These are phyloP conservation scores for Trichoderma asperelloides DNA, from an alignment of 495 filamentous ascomycete genomes.

Conservation along the genomic window DNA sequence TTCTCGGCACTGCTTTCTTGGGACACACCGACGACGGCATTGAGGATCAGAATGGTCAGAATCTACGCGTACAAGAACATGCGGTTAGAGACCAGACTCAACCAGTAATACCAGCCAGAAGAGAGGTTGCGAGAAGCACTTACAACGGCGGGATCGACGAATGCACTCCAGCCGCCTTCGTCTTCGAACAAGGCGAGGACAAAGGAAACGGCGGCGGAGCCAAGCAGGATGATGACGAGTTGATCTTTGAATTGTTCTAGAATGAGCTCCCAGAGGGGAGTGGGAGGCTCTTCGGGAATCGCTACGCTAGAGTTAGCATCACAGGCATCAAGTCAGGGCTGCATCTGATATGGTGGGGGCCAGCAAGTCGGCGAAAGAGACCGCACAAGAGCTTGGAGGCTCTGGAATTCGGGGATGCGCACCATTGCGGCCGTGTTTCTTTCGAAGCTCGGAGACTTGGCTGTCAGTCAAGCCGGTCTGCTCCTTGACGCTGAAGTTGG, in stretches of 20 bases:
- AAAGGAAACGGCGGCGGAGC: conserved; percentile 90
- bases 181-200: conserved; percentile 90
- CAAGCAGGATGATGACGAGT: conserved; percentile 89
- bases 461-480: conserved; percentile 56
- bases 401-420: conserved; percentile 16
- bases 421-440: conserved; percentile 83
- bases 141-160: conserved; percentile 94
- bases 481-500: conserved; percentile 61
- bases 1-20: conserved; percentile 99
- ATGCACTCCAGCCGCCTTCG: conserved; percentile 90
- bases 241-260: conserved; percentile 99
- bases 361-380: conserved; percentile 7
- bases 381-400: neutral
- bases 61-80: conserved; percentile 47
- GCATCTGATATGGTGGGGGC: conserved; percentile 1
- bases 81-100: conserved; percentile 13
- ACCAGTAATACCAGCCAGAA: neutral
- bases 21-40: conserved; percentile 93
- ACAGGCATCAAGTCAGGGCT: conserved; percentile 11
- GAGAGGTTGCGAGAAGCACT: conserved; percentile 22
- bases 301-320: conserved; percentile 43
- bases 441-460: conserved; percentile 53
- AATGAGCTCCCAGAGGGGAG: conserved; percentile 90
- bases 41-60: conserved; percentile 91
- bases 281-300: conserved; percentile 93